Base-by-base conservation (phyloP, 768 basidiomycete genomes). In the Suillus brevipes region DNA sequence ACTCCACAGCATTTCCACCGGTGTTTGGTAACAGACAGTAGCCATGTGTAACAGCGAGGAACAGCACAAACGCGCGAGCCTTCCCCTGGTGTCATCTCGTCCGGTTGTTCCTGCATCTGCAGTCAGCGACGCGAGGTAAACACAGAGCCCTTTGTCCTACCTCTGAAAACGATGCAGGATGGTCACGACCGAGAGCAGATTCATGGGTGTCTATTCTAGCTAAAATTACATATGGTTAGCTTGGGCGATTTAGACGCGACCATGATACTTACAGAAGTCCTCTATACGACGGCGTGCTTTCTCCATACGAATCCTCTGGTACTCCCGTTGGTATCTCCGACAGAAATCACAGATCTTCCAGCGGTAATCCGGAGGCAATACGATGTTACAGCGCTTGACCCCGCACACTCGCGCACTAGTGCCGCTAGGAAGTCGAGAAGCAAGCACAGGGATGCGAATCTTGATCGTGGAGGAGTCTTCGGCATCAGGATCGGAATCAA, bases 311-410 rank as follows among this genome's bases (percentile, higher is more conserved):
- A 68, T 69, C 16, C 74, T 68, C 64, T 81, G 80, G 65, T 79
- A 80, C 38, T 72, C 62, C 6, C 81, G 73, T 31, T 74, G 73
- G 25, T 73, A 73, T n/a, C 73, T 66, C 16, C 82, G 78, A 66
- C 83, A 84, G 3, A 78, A 63, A 7, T 79, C 75, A 53, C 83
- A 84, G 10, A 74, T 77, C 67, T 84, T 83, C 81, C 80, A 80
- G 1, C 70, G 74, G 64, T 79, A 76, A 8, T 68, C 73, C 23
- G 60, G 60, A 2, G 77, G 70, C 34, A 84, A 67, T 7, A 72
- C 67, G 38, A 75, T 73, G 9, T 72, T 74, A 53, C 83, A 84
- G 57, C 71, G 64, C 47, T 70, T 69, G 62, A 74, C 75, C 3
- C 68, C 72, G 63, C 83, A 84, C 43, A 77, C 76, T 14, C 52